A percentile compares a stretch with the other conserved stretches of the same genome.
Conservation (phyloP, 345 rosid species). For the Eucalyptus pauciflora region DNA sequence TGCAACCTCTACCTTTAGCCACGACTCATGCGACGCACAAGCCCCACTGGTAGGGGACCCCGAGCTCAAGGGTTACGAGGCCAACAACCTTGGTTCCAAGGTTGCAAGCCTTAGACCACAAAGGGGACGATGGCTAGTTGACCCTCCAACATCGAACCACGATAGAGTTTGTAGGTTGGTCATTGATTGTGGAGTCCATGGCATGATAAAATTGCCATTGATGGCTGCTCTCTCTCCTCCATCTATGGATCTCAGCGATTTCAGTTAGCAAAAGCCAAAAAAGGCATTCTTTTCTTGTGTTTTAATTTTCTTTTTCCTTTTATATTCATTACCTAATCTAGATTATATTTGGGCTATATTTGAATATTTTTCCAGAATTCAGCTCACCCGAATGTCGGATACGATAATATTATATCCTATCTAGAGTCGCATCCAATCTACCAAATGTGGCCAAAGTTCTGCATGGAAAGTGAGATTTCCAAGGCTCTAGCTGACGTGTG, state of each 20-base stretch:
- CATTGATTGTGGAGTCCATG: not conserved
- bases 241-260: not conserved
- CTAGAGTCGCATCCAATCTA: not conserved
- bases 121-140: not conserved
- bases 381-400: not conserved
- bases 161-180: not conserved
- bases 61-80: too few species aligned
- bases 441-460: not conserved
- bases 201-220: not conserved
- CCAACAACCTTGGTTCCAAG: too few species aligned
- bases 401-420: too few species aligned
- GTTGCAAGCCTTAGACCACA: not conserved
- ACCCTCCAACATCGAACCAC: too few species aligned
- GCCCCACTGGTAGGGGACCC: too few species aligned
- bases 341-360: not conserved
- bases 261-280: not conserved
- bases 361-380: too few species aligned
- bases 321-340: not conserved
- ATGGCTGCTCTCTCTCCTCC: not conserved
- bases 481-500: not conserved
- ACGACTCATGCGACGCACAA: too few species aligned
- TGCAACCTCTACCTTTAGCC: too few species aligned
- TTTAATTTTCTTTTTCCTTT: too few species aligned
- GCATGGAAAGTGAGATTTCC: not conserved
- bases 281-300: too few species aligned